Conservation (phyloP, 1,284 basidiomycete species). For the Prillingera fragicola region DNA sequence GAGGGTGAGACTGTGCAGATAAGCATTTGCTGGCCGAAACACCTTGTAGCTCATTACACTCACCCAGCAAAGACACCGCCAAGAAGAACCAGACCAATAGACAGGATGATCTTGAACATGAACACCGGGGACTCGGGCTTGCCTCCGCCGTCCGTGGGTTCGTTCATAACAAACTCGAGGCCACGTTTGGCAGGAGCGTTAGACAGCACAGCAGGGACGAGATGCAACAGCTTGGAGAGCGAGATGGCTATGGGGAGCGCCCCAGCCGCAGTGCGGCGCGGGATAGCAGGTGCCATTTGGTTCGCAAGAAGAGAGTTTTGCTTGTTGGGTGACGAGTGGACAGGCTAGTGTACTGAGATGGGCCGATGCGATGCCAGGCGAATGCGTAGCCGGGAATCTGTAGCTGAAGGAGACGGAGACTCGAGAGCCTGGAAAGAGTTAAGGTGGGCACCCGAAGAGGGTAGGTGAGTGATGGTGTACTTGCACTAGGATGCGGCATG, state of each 20-base stretch:
- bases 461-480: no score
- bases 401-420: no score
- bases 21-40: neutral
- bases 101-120: conserved; percentile 64
- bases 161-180: neutral
- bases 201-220: conserved; percentile 19
- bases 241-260: conserved; percentile 34
- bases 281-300: conserved; percentile 18
- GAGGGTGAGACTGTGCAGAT: conserved; percentile 59
- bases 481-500: no score
- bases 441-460: no score
- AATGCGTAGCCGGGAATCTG: no score
- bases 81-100: conserved; percentile 61
- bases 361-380: no score
- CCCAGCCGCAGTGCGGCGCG: conserved; percentile 9
- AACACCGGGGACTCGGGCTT: conserved; percentile 48
- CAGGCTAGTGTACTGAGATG: no score
- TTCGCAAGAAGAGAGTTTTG: no score
- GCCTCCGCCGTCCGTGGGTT: conserved; percentile 29
- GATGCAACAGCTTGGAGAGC: conserved; percentile 33
- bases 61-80: conserved; percentile 85
- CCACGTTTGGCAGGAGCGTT: conserved; percentile 7
- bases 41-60: conserved; percentile 26
- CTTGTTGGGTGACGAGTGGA: no score
- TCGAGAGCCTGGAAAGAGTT: no score